Conservation (phyloP, 1,139 yeast genomes). For the Ogataea hybrid region DNA sequence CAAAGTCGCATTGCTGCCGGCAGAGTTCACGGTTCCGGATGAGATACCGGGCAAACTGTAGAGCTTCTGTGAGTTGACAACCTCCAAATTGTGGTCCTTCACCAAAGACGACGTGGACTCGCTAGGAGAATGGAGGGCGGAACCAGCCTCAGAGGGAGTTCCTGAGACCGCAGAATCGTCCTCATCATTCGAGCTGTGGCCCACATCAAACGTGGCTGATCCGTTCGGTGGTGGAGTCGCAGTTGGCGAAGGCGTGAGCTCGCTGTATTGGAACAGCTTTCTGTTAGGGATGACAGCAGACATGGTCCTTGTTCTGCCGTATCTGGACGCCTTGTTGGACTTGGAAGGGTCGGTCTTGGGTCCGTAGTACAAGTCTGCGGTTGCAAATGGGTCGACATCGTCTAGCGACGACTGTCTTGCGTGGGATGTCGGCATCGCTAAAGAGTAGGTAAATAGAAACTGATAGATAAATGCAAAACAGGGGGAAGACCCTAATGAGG, state of each 20-base stretch:
- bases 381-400: conserved; percentile 61
- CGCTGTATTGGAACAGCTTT: conserved; percentile 8
- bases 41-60: neutral
- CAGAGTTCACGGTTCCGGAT: neutral
- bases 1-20: conserved; percentile 8
- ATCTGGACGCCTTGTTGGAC: conserved; percentile 36
- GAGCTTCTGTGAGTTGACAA: conserved; percentile 1
- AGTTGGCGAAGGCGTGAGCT: conserved; percentile 14
- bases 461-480: neutral
- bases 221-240: conserved; percentile 14
- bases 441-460: neutral
- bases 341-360: conserved; percentile 56
- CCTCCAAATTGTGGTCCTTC: conserved; percentile 12
- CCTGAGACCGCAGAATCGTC: conserved; percentile 7
- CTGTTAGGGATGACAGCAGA: conserved; percentile 40
- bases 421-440: conserved; percentile 11
- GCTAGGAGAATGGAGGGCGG: conserved; percentile 12
- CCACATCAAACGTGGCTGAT: conserved; percentile 18
- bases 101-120: conserved; percentile 22
- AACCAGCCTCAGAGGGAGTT: conserved; percentile 1
- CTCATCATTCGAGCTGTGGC: conserved; percentile 5
- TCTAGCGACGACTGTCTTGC: conserved; percentile 37
- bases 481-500: neutral
- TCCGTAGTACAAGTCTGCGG: conserved; percentile 71
- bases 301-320: conserved; percentile 50